Evolutionary conservation across 768 basidiomycete species (phyloP), one percentile per base, ranked within the genome.

Genomic region (Psilocybe sp.): DNA sequence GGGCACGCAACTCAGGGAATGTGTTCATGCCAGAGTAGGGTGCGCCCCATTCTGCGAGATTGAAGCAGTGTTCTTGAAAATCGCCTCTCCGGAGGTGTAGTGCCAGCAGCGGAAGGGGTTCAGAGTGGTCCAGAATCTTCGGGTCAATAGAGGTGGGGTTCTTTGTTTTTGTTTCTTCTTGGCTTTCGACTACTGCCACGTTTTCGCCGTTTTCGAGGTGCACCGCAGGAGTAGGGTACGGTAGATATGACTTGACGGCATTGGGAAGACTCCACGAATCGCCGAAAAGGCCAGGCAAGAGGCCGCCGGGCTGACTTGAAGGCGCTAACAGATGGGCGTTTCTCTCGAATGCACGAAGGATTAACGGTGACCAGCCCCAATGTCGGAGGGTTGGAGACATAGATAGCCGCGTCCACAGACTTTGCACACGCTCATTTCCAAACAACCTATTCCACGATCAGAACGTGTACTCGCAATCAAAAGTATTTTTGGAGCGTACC

Each of bases 341-440:
- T 14, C 62, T 61, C 15, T 66, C 55, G 58, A 79, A 81, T 0
- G 74, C 74, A n/a, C 60, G 60, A 41, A 79, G 66, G 49, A 87
- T 68, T 3, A 87, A 74, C 0, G 81, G 72, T 0, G 87, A 87
- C 84, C 84, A 87, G 14, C 71, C 68, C 61, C 81, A 84, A 32
- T 76, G 54, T 4, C 69, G 74, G 7, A 87, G 60, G 5, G 77
- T 70, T 0, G 81, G 76, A 31, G 80, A 81, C 1, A 60, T 50
- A 8, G 74, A 72, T 3, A 82, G 62, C 4, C 72, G 60, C 4
- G 67, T 67, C 73, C 74, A 74, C 16, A 80, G 53, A 23, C 70
- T 69, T 15, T 81, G 70, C 5, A 81, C 61, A 10, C 72, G 66
- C 5, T 64, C 47, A 0, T 69, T 64, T 19, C 76, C 77, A 39